Base-by-base conservation (phyloP, 257 asterid genomes). In the Solanum peruvianum region DNA sequence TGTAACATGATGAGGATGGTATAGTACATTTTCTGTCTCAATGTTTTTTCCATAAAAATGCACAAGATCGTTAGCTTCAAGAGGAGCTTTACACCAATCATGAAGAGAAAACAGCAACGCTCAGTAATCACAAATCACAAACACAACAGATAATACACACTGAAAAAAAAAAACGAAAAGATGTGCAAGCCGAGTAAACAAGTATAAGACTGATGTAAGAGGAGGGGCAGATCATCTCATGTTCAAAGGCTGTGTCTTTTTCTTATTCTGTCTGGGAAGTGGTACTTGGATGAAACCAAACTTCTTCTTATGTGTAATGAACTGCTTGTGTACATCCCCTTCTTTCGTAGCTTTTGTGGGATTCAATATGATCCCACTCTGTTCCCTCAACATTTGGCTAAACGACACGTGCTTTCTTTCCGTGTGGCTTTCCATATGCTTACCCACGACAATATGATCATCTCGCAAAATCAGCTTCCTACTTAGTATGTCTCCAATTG, bases 271-370 rank as follows among this genome's bases (percentile, higher is more conserved):
- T 90, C 87, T 94, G 29, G 98, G 89, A 82, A 96, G 82, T 2
- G 97, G 95, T 80, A 96, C 94, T 88, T 93, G 98, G 82, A 96
- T 96, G 86, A 96, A 96, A 64, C 99, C 99, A 78, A 96, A 96
- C 88, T 92, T 96, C 95, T 95, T 96, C 95, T 92, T 94, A 87
- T 93, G 95, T 20, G 93, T 47, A 88, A 91, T 89, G 87, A 86
- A 92, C 15, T 92, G 93, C 92, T 93, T 94, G 33, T 92, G 94
- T 29, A 90, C 92, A 69, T 71, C 87, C 87, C 88, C 91, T 15
- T 92, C 96, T 16, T 81, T 89, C 49, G n/a, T 44, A 13, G 87
- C 72, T 45, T 92, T 93, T 2, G 80, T 31, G 1, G 97, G 94
- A 71, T 92, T 91, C 89, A 94, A 72, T 37, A 94, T 91, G 21